phyloP scores from a whole-genome alignment of 306 rosid species.

The Psophocarpus tetragonolobus region DNA sequence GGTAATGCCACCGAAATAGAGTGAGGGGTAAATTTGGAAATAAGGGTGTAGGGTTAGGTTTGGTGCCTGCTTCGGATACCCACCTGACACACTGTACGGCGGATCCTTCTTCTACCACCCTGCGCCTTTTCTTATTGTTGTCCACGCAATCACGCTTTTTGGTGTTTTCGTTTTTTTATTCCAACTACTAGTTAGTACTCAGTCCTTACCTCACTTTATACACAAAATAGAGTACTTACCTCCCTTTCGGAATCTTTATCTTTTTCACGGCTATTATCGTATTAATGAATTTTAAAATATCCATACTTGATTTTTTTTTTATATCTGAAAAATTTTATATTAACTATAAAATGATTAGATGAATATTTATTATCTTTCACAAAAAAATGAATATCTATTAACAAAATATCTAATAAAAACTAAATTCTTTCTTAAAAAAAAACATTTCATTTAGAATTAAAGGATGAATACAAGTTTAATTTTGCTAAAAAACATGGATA shows the following conservation, averaged over 20 bases:
- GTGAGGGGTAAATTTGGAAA: background rate
- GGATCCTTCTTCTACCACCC: background rate
- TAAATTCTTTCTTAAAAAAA: too few relatives aligned
- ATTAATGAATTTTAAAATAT: background rate
- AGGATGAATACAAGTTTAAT: too few relatives aligned
- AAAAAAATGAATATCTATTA: too few relatives aligned
- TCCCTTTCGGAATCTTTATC: background rate
- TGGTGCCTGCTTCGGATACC: background rate
- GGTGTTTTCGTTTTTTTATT: background rate
- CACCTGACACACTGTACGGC: conserved; percentile 17
- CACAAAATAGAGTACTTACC: background rate
- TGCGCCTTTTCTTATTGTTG: background rate
- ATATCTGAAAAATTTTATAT: too few relatives aligned
- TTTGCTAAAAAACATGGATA: too few relatives aligned
- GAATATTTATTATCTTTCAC: too few relatives aligned
- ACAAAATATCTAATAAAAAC: too few relatives aligned
- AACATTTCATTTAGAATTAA: too few relatives aligned
- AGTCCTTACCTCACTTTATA: too few relatives aligned
- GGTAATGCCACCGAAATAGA: background rate
- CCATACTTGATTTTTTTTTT: background rate
- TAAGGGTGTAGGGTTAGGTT: background rate
- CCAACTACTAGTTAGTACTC: background rate
- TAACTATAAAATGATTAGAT: too few relatives aligned
- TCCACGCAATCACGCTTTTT: background rate
- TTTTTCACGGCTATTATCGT: background rate